phyloP scores from a whole-genome alignment of 2,329 filamentous ascomycete species.

The Fusarium compactum region DNA sequence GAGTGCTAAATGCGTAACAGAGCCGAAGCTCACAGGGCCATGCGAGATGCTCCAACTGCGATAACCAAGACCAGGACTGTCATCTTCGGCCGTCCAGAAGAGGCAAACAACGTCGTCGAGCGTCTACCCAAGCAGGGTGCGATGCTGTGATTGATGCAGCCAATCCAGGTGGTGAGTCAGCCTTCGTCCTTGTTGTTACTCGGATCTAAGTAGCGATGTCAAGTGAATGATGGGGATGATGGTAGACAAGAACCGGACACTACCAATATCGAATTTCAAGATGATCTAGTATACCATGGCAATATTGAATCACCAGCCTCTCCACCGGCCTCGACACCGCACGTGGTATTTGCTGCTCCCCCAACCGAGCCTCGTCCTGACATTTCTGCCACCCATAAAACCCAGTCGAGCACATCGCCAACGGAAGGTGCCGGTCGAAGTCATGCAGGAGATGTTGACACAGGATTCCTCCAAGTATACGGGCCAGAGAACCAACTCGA shows the following conservation, averaged over 20 bases:
- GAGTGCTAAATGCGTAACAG: constrained; percentile 13
- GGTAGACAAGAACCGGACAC: not conserved
- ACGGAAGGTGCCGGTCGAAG: constrained; percentile 42
- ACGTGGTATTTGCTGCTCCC: constrained; percentile 5
- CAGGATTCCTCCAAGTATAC: constrained; percentile 52
- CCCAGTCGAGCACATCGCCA: constrained; percentile 35
- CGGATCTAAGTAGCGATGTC: not conserved
- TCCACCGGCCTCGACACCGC: not conserved
- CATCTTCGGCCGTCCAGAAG: constrained; percentile 48
- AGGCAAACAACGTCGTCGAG: constrained; percentile 36
- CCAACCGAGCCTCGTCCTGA: not conserved
- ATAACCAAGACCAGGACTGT: constrained; percentile 45
- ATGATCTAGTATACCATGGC: not conserved
- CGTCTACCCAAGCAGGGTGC: not conserved
- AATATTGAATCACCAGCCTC: constrained; percentile 16
- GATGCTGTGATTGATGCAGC: not conserved
- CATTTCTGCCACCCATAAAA: not conserved
- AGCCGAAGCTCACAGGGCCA: constrained; percentile 41
- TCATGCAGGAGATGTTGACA: constrained; percentile 51
- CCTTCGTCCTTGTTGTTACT: not conserved
- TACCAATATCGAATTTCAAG: not conserved
- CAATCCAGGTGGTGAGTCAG: not conserved
- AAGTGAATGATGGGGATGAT: constrained; percentile 1
- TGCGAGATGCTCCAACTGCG: constrained; percentile 48
- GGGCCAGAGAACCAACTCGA: constrained; percentile 50